Conservation (phyloP, 306 rosid genomes). For the Fragaria ananassa region DNA sequence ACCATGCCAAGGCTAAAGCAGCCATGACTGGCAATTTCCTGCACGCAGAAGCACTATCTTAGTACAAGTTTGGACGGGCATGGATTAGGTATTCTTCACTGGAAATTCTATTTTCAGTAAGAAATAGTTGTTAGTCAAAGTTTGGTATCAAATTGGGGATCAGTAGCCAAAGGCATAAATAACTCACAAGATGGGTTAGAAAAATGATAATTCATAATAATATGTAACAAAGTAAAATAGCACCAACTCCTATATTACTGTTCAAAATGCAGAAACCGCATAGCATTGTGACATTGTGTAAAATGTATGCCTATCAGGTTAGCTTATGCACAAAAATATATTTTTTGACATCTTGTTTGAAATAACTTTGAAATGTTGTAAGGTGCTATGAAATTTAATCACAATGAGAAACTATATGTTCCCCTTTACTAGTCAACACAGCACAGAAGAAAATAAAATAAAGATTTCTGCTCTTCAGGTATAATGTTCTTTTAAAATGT, state of each 20-base stretch:
- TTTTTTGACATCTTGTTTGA: background rate
- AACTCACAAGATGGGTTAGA: background rate
- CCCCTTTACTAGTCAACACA: background rate
- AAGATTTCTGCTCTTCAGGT: background rate
- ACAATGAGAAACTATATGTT: background rate
- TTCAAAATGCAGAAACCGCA: background rate
- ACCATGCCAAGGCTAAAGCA: conserved; percentile 98
- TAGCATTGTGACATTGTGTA: background rate
- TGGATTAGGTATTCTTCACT: background rate
- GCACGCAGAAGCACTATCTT: conserved; percentile 25
- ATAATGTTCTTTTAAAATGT: background rate
- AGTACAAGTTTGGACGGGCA: background rate
- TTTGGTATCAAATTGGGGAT: background rate
- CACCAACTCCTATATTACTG: background rate
- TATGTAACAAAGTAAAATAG: too few species aligned
- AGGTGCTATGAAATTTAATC: background rate
- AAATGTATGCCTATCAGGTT: background rate
- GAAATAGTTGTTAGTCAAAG: background rate
- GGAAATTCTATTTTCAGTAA: conserved; percentile 6
- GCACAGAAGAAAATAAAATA: background rate
- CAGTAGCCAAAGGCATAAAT: background rate
- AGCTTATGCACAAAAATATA: background rate
- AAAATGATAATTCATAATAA: background rate
- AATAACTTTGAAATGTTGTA: background rate
- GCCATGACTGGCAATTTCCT: conserved; percentile 93